phyloP scores from a whole-genome alignment of 2,329 filamentous ascomycete genomes.

The Purpureocillium lavendulum region DNA sequence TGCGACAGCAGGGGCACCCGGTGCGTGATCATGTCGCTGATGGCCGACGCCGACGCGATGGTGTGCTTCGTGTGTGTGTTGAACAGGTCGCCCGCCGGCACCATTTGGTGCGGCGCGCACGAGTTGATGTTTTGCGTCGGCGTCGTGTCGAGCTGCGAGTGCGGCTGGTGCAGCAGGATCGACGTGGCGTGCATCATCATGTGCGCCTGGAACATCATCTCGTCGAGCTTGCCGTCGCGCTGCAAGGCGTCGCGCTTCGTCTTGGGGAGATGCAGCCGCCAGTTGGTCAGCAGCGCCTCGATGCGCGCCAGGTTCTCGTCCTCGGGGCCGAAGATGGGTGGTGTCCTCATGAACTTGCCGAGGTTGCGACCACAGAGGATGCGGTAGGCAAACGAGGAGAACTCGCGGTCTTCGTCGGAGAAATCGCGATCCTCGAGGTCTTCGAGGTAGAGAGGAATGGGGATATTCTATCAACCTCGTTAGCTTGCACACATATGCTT shows the following conservation, averaged over 20 bases:
- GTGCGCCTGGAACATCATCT: constrained; percentile 86
- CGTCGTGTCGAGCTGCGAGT: constrained; percentile 63
- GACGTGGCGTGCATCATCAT: constrained; percentile 63
- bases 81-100: constrained; percentile 41
- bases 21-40: constrained; percentile 67
- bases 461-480: constrained; percentile 36
- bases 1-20: constrained; percentile 65
- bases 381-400: constrained; percentile 80
- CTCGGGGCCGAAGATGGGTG: constrained; percentile 41
- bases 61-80: constrained; percentile 72
- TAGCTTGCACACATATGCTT: too few species aligned
- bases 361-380: constrained; percentile 75
- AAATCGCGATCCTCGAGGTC: constrained; percentile 75
- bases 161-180: constrained; percentile 72
- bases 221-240: constrained; percentile 65
- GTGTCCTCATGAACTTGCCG: constrained; percentile 60
- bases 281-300: constrained; percentile 55
- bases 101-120: constrained; percentile 52
- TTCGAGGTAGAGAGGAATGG: constrained; percentile 53
- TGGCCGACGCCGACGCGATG: constrained; percentile 67
- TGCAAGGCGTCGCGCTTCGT: constrained; percentile 63
- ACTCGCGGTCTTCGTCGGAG: constrained; percentile 57
- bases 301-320: constrained; percentile 44
- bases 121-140: constrained; percentile 52
- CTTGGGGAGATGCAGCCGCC: constrained; percentile 69